These are phyloP conservation scores for Nakataea oryzae DNA, from an alignment of 2,329 filamentous ascomycete genomes.

Conservation along the genomic window DNA sequence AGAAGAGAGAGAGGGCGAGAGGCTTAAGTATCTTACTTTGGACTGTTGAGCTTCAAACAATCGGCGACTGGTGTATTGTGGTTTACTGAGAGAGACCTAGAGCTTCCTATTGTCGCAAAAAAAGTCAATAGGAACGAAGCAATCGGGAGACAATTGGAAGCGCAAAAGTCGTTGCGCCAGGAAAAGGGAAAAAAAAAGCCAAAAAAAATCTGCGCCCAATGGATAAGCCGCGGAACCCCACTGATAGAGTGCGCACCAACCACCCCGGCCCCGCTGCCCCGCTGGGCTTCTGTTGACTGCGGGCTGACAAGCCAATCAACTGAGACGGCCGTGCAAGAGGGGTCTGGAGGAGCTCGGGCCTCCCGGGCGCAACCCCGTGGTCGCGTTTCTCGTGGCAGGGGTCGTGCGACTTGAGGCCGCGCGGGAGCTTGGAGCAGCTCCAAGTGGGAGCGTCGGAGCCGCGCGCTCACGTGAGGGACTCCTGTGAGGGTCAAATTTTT, in stretches of 20 bases:
- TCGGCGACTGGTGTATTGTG: background rate
- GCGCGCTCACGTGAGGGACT: background rate
- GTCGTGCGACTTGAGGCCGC: background rate
- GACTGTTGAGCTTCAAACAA: background rate
- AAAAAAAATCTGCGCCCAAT: slow-evolving; percentile 2
- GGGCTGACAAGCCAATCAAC: background rate
- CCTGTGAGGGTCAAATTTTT: background rate
- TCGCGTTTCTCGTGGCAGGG: background rate
- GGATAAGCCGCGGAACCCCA: background rate
- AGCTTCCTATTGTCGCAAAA: background rate
- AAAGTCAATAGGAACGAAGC: background rate
- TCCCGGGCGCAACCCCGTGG: no score
- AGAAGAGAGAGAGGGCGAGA: background rate
- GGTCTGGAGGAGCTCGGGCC: background rate
- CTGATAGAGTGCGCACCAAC: slow-evolving; percentile 1
- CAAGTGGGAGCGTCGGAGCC: background rate
- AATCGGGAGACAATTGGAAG: background rate
- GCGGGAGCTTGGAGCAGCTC: background rate
- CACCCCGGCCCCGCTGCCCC: background rate
- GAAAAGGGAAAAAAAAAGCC: background rate
- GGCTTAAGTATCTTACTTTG: background rate
- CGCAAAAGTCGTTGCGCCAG: background rate
- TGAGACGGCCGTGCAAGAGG: no score
- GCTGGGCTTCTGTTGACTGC: background rate
- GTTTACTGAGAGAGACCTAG: background rate